Evolutionary conservation across 805 yeast species (phyloP), one percentile per base, ranked within the genome.

Genomic region (Ogataea henricii): DNA sequence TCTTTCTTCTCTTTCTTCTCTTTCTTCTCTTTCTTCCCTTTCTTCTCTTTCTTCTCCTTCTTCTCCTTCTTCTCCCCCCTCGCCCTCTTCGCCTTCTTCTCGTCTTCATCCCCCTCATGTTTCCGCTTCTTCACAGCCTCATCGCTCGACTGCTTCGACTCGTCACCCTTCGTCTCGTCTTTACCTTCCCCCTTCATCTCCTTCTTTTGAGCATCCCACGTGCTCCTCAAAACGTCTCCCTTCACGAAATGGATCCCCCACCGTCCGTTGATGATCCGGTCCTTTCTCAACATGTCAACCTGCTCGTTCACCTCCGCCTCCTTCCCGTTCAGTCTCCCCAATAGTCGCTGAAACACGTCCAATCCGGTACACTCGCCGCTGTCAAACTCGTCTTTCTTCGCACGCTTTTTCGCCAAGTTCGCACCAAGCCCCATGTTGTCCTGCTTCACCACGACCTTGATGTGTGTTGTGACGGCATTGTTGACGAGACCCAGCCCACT

Each of bases 361-460:
- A 92, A 74, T 3, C 97, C 97, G 9, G 90, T 87, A 55, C 92
- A 83, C 55, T 89, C 96, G 48, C 89, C 96, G 54, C 82, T 78
- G 57, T 85, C 89, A 57, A 84, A 82, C 54, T 81, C 88, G 56
- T 85, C 94, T 37, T 72, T 77, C 56, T 79, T 78, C 35, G 72
- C 58, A 46, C 69, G 67, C 37, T 63, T 60, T 37, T 58, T 63
- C 10, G 82, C 79, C 36, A 85, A 70, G 54, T 79, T 82, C n/a
- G 95, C 87, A n/a, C 99, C 99, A 6, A 92, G 73, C 0, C 99
- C 99, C 2, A 81, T 67, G 43, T 78, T 88, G 57, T 92, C 97
- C 35, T 85, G 89, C 65, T 91, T 92, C 12, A 89, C 69, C 3
- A 80, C 67, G 10, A 94, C 94, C 61, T 87, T 90, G 37, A 92